Conservation (phyloP, 169 alveolate genomes). For the Cyclospora cayetanensis region DNA sequence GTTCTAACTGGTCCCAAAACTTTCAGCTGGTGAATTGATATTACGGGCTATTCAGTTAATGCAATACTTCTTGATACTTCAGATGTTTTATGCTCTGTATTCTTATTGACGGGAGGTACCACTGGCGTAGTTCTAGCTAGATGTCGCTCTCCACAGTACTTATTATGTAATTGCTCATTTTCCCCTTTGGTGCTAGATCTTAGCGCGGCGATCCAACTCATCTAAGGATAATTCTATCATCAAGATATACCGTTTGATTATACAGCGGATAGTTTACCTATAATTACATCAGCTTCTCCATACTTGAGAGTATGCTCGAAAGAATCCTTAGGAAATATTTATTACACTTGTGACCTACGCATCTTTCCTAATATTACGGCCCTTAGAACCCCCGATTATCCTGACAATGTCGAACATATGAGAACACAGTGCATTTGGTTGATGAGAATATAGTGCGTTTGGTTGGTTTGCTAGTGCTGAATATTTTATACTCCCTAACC, state of each 20-base stretch:
- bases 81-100: no score
- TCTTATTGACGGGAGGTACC: no score
- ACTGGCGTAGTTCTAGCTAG: no score
- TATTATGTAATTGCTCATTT: constrained; percentile 80
- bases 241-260: neutral
- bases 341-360: constrained; percentile 81
- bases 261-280: neutral
- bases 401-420: constrained; percentile 78
- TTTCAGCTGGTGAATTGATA: no score
- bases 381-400: constrained; percentile 86
- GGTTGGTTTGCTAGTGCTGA: neutral
- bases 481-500: neutral
- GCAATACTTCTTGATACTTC: no score
- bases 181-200: constrained; percentile 82
- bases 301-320: constrained; percentile 70
- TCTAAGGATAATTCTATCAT: constrained; percentile 15
- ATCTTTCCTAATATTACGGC: constrained; percentile 85
- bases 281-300: constrained; percentile 11
- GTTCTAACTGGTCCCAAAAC: constrained; percentile 83
- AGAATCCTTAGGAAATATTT: constrained; percentile 75
- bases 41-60: no score
- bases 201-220: constrained; percentile 80
- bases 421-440: constrained; percentile 67
- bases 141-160: constrained; percentile 82
- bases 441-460: neutral